A percentile compares a stretch with the other conserved stretches of the same genome.
Conservation (phyloP, 805 yeast species). For the Hanseniaspora thailandica region DNA sequence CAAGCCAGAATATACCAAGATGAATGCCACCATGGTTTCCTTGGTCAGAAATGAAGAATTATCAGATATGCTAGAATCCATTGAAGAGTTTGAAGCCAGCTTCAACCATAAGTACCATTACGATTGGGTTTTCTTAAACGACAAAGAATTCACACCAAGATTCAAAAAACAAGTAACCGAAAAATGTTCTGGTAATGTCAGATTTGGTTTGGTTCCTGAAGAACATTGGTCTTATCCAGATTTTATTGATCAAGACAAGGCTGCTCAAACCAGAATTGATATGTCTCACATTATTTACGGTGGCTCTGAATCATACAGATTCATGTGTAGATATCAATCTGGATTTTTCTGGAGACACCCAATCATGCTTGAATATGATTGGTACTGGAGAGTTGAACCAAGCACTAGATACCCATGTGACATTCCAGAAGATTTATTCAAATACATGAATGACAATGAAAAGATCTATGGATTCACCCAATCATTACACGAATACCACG, state of each 20-base stretch:
- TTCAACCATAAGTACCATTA: constrained; percentile 53
- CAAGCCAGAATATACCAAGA: constrained; percentile 23
- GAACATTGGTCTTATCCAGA: constrained; percentile 64
- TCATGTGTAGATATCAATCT: constrained; percentile 46
- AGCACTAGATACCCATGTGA: constrained; percentile 52
- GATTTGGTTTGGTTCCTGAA: constrained; percentile 49
- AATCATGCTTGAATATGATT: constrained; percentile 46
- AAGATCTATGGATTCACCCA: constrained; percentile 57
- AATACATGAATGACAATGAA: constrained; percentile 42
- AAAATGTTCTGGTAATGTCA: constrained; percentile 47
- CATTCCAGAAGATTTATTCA: constrained; percentile 51
- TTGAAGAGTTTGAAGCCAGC: constrained; percentile 52
- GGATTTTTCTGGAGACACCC: constrained; percentile 53
- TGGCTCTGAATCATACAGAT: constrained; percentile 49
- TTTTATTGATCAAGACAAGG: constrained; percentile 46
- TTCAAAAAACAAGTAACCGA: constrained; percentile 41
- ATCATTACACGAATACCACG: constrained; percentile 48
- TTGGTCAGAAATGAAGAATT: constrained; percentile 60
- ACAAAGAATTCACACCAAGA: constrained; percentile 46
- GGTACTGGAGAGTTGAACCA: constrained; percentile 72
- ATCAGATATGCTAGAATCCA: constrained; percentile 43
- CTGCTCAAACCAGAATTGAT: constrained; percentile 35
- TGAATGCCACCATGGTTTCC: constrained; percentile 57
- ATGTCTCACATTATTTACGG: constrained; percentile 45
- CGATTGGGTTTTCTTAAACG: constrained; percentile 74